These are phyloP conservation scores for Fomitopsis pinicola DNA, from an alignment of 1,284 basidiomycete genomes.

Conservation along the genomic window DNA sequence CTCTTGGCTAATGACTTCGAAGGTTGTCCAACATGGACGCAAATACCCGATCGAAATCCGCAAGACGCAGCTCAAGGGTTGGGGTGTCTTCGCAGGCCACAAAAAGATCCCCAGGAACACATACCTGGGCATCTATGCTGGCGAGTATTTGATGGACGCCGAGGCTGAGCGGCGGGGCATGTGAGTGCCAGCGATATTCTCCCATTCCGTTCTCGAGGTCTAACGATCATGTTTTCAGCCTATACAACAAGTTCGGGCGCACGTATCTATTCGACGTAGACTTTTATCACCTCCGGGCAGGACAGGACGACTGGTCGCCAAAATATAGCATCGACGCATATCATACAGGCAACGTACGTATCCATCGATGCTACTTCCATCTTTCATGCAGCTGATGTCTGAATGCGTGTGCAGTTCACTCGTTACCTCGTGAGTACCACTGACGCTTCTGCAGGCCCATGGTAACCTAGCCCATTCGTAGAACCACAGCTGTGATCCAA, in stretches of 20 bases:
- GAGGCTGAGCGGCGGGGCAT: conserved; percentile 64
- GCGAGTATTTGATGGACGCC: conserved; percentile 71
- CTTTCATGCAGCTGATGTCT: conserved; percentile 11
- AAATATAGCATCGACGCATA: conserved; percentile 76
- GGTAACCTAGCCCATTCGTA: conserved; percentile 23
- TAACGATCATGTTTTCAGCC: conserved; percentile 22
- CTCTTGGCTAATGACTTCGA: conserved; percentile 2
- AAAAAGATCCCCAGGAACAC: conserved; percentile 63
- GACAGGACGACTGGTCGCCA: conserved; percentile 23
- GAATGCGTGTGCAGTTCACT: conserved; percentile 48
- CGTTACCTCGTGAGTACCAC: conserved; percentile 51
- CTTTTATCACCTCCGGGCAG: conserved; percentile 57
- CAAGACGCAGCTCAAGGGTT: conserved; percentile 73
- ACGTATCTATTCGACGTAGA: conserved; percentile 88
- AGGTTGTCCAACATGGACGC: conserved; percentile 84
- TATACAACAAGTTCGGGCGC: conserved; percentile 72
- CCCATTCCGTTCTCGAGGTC: background rate
- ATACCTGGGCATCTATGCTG: conserved; percentile 82
- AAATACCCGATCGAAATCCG: conserved; percentile 56
- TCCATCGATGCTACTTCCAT: background rate
- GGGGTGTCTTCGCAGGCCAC: conserved; percentile 72
- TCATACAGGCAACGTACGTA: conserved; percentile 80
- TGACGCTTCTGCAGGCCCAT: no score
- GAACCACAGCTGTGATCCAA: conserved; percentile 92
- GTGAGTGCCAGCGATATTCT: conserved; percentile 37